Base-by-base conservation (phyloP, 2,329 filamentous ascomycete species). In the Fusarium equiseti region DNA sequence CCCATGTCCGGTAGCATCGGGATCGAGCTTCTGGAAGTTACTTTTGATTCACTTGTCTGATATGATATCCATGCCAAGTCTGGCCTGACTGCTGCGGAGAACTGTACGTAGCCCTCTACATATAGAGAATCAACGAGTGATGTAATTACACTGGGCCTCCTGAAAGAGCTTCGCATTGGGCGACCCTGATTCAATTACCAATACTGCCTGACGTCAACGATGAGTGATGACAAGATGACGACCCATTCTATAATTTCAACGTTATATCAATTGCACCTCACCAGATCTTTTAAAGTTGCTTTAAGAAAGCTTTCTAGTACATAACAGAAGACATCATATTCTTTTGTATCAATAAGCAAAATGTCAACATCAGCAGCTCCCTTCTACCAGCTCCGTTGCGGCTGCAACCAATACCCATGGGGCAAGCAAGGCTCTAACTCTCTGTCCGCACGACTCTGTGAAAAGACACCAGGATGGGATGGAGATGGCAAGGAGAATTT, bases 391-490 rank as follows among this genome's bases (percentile, higher is more conserved):
- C 78, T 86, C n/a, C 78, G 77, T 61, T 83, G 83, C 53, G 80
- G 79, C 24, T 83, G 82, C 74, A 84, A 90, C 79, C 84, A 90
- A 72, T 93, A 93, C 70, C 84, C 87, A 13, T 94, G 91, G 91
- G 92, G 92, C 4, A 92, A 89, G 77, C 84, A 87, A 72, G 91
- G 91, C 29, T 85, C 83, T 16, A 78, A 90, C 4, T 93, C 91
- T 1, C 79, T 93, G 15, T 89, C 90, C 15, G 92, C 90, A 2
- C 84, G 83, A 44, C 81, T 93, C 12, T 92, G 90, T 73, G 84
- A 86, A 13, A 87, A 90, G 71, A 92, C 90, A 0, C 89, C 89
- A 0, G 88, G 88, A 15, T 76, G 70, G 66, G 70, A 53, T 15
- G 70, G 64, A 32, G 57, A 75, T 6, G 67, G 51, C 3, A 69